Percentiles rank a stretch among this genome's conserved stretches.
Evolutionary conservation across 2,329 filamentous ascomycete genomes (phyloP).

Genomic region (Diaporthe citriasiana): DNA sequence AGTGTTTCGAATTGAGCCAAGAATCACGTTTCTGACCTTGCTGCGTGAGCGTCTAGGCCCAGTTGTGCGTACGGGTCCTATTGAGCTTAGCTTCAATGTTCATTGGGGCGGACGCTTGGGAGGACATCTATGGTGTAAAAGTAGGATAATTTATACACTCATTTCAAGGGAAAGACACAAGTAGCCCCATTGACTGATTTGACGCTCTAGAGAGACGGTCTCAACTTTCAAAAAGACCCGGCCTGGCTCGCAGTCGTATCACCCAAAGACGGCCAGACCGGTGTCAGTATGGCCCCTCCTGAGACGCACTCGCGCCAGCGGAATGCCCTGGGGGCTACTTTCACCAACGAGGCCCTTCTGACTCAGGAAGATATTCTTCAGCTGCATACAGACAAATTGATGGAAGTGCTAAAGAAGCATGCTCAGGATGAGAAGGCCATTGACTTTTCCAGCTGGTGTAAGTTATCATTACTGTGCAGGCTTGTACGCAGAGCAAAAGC

Average conservation of each 20-base stretch:
- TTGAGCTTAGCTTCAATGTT: constrained; percentile 8
- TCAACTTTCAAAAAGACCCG: not conserved
- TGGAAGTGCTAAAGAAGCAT: not conserved
- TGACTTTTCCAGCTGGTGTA: constrained; percentile 4
- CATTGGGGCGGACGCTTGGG: not conserved
- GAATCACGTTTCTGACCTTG: not conserved
- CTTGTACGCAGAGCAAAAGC: not conserved
- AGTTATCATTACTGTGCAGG: not conserved
- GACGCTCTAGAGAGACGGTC: not conserved
- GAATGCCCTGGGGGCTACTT: not conserved
- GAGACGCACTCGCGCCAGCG: not conserved
- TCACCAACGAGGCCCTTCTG: constrained; percentile 5
- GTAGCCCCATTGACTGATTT: not conserved
- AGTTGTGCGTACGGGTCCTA: not conserved
- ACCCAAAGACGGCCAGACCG: constrained; percentile 4
- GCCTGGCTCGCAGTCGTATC: constrained; percentile 1
- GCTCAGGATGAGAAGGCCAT: not conserved
- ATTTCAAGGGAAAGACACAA: not conserved
- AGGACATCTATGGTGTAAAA: not conserved
- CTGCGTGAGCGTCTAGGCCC: not conserved
- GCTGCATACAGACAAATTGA: not conserved
- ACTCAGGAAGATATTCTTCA: not conserved
- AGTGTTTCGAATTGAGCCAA: no score
- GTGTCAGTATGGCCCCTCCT: not conserved
- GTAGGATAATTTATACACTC: not conserved